Conservation (phyloP, 2,329 filamentous ascomycete species). For the Neonectria hederae region DNA sequence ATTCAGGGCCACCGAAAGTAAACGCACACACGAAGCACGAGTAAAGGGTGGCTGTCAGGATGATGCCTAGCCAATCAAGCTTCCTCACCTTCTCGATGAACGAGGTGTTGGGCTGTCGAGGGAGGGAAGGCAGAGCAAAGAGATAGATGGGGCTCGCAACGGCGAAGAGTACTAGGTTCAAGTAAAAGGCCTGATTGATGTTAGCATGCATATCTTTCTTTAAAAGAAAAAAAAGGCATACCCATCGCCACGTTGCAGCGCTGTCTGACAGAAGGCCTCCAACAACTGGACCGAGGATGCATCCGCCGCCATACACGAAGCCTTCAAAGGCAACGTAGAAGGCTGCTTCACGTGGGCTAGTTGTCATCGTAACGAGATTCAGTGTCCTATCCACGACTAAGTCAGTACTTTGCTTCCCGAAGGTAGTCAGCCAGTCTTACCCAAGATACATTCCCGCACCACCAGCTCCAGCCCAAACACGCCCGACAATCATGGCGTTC, state of each 20-base stretch:
- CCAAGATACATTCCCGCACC: slow-evolving; percentile 43
- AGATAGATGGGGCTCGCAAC: slow-evolving; percentile 43
- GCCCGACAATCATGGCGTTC: slow-evolving; percentile 57
- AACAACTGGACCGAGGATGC: slow-evolving; percentile 52
- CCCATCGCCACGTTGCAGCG: slow-evolving; percentile 53
- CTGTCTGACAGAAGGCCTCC: slow-evolving; percentile 54
- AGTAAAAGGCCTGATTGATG: slow-evolving; percentile 59
- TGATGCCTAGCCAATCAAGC: slow-evolving; percentile 57
- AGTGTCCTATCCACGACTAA: slow-evolving; percentile 11
- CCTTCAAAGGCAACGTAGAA: slow-evolving; percentile 41
- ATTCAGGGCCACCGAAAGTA: slow-evolving; percentile 58
- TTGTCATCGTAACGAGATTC: slow-evolving; percentile 21
- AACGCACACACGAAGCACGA: slow-evolving; percentile 56
- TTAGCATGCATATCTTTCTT: not conserved
- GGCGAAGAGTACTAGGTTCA: slow-evolving; percentile 61
- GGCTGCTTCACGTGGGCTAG: slow-evolving; percentile 36
- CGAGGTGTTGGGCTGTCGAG: slow-evolving; percentile 33
- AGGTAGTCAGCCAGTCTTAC: slow-evolving; percentile 3
- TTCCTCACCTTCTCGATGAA: slow-evolving; percentile 44
- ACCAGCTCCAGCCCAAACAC: slow-evolving; percentile 54
- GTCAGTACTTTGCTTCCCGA: not conserved
- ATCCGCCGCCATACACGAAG: slow-evolving; percentile 52
- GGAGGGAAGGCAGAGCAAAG: slow-evolving; percentile 41
- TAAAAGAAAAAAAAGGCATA: not conserved
- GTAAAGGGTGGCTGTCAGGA: slow-evolving; percentile 53